phyloP scores from a whole-genome alignment of 768 basidiomycete genomes.

The Rhodosporidiobolus odoratus region DNA sequence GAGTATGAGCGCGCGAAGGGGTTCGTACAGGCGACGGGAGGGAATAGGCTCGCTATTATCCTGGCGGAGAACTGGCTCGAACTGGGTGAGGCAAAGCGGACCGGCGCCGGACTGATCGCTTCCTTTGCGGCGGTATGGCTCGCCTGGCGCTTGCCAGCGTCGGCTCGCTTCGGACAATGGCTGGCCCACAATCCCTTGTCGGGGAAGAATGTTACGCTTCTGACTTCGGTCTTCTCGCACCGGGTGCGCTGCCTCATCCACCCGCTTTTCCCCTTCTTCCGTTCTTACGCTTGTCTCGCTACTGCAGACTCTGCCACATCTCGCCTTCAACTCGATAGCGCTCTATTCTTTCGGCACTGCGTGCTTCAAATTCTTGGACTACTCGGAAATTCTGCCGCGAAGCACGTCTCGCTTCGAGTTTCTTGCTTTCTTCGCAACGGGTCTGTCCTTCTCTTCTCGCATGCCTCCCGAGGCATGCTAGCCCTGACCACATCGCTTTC shows the following conservation, averaged over 20 bases:
- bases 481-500: neutral
- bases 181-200: slow-evolving; percentile 26
- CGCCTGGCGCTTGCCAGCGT: slow-evolving; percentile 16
- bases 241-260: slow-evolving; percentile 4
- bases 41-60: slow-evolving; percentile 27
- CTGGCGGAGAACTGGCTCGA: slow-evolving; percentile 33
- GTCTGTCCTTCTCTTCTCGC: neutral
- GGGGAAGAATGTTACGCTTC: slow-evolving; percentile 12
- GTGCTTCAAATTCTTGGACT: slow-evolving; percentile 8
- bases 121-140: slow-evolving; percentile 19
- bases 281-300: neutral
- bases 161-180: slow-evolving; percentile 1
- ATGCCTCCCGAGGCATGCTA: no score
- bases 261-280: no score
- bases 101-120: slow-evolving; percentile 20
- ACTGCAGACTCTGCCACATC: slow-evolving; percentile 22
- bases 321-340: slow-evolving; percentile 39
- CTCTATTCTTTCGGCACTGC: slow-evolving; percentile 26
- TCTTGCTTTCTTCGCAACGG: slow-evolving; percentile 35
- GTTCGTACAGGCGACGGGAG: neutral
- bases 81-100: slow-evolving; percentile 28
- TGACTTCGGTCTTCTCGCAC: slow-evolving; percentile 37
- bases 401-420: slow-evolving; percentile 38
- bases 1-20: neutral
- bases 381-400: slow-evolving; percentile 27